Conservation (phyloP, 129 eudicot species). For the Lonicera japonica region DNA sequence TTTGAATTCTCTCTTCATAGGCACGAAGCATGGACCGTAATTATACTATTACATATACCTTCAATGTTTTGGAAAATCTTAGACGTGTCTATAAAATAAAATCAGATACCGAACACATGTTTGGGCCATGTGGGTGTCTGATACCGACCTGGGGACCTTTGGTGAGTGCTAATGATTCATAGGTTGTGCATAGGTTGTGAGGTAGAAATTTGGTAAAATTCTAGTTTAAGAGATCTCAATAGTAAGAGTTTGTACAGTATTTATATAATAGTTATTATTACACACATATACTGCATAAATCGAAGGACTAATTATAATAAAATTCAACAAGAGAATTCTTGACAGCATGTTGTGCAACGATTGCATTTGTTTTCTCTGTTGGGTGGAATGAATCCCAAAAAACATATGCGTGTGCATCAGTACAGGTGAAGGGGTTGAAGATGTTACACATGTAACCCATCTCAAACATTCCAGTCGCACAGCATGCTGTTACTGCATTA, state of each 20-base stretch:
- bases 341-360: slow-evolving; percentile 48
- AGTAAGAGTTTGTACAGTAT: not conserved
- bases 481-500: slow-evolving; percentile 54
- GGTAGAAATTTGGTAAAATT: no score
- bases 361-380: slow-evolving; percentile 61
- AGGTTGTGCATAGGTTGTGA: no score
- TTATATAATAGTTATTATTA: not conserved
- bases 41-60: no score
- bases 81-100: no score
- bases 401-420: slow-evolving; percentile 56
- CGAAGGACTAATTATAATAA: slow-evolving; percentile 18
- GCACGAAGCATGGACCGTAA: no score
- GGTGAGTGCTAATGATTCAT: no score
- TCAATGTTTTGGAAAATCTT: no score
- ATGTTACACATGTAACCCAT: slow-evolving; percentile 61
- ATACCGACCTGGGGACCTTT: no score
- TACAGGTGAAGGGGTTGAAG: slow-evolving; percentile 54
- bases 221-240: not conserved
- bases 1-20: not conserved
- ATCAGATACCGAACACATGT: no score
- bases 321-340: slow-evolving; percentile 37
- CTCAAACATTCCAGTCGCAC: slow-evolving; percentile 68
- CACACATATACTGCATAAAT: slow-evolving; percentile 3
- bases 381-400: slow-evolving; percentile 95
- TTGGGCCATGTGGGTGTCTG: no score